A percentile compares a stretch with the other conserved stretches of the same genome.
These are phyloP conservation scores for Kregervanrija pseudodelftensis DNA, from an alignment of 805 yeast species.

Conservation along the genomic window DNA sequence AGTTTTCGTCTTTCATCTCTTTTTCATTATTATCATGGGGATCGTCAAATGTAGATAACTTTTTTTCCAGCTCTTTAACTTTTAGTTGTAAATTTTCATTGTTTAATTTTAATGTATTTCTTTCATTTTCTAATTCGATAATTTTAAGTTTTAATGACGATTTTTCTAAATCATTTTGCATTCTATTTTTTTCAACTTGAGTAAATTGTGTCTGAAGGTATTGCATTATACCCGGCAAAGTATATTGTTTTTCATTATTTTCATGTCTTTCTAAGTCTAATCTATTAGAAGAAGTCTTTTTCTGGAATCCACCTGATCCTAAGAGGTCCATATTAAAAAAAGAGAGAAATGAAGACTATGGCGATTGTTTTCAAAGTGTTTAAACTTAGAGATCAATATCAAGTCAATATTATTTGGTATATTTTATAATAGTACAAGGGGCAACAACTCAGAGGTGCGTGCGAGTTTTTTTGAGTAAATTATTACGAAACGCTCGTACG, in stretches of 20 bases:
- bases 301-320: too few species aligned
- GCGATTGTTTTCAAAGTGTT: too few species aligned
- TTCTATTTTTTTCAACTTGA: slow-evolving; percentile 34
- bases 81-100: slow-evolving; percentile 35
- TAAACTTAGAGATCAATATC: too few species aligned
- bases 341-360: too few species aligned
- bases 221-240: slow-evolving; percentile 54
- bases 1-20: background rate
- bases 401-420: too few species aligned
- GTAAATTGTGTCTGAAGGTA: slow-evolving; percentile 55
- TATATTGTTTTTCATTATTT: slow-evolving; percentile 16
- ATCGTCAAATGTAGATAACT: slow-evolving; percentile 9
- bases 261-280: too few species aligned
- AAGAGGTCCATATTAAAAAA: too few species aligned
- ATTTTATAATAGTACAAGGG: too few species aligned
- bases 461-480: too few species aligned
- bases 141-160: slow-evolving; percentile 43
- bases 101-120: slow-evolving; percentile 35
- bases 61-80: slow-evolving; percentile 33
- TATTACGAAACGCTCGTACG: too few species aligned
- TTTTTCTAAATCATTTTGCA: slow-evolving; percentile 46
- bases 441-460: too few species aligned
- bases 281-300: too few species aligned
- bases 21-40: background rate
- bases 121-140: slow-evolving; percentile 45